These are phyloP conservation scores for Leccinum angustisporum DNA, from an alignment of 1,284 basidiomycete genomes.

Conservation along the genomic window DNA sequence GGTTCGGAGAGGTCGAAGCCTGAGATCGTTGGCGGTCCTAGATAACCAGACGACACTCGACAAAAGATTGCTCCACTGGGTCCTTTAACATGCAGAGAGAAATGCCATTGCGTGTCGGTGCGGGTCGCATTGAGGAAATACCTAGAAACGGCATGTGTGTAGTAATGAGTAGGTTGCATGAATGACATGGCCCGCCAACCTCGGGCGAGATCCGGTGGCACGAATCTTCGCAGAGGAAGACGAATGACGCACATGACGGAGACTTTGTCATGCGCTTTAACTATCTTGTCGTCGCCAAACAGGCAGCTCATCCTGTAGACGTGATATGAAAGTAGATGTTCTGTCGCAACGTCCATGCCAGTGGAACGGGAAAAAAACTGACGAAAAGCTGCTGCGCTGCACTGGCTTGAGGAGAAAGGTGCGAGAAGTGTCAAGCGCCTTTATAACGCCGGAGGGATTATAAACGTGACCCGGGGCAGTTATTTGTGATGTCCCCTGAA, in stretches of 20 bases:
- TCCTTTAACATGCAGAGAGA: conserved; percentile 21
- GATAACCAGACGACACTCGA: conserved; percentile 24
- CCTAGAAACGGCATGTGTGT: conserved; percentile 8
- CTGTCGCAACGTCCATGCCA: conserved; percentile 1
- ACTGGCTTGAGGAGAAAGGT: background rate
- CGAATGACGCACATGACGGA: conserved; percentile 18
- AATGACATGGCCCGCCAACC: background rate
- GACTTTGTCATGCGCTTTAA: conserved; percentile 28
- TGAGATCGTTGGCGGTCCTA: conserved; percentile 14
- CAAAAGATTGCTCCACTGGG: conserved; percentile 20
- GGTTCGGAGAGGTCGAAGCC: background rate
- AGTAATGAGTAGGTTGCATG: background rate
- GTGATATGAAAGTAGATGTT: conserved; percentile 22
- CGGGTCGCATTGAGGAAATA: conserved; percentile 27
- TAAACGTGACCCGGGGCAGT: background rate
- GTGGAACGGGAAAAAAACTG: conserved; percentile 2
- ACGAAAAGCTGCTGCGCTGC: background rate
- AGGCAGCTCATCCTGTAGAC: conserved; percentile 28
- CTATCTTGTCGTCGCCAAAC: conserved; percentile 23
- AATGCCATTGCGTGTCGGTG: conserved; percentile 20
- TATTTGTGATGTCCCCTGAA: background rate
- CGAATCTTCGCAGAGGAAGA: background rate
- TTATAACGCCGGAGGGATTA: conserved; percentile 1
- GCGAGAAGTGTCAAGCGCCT: background rate
- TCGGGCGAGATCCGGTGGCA: background rate